Evolutionary conservation across 371 early-diverging fungal species (phyloP).

Genomic region (Mortierella sp.): DNA sequence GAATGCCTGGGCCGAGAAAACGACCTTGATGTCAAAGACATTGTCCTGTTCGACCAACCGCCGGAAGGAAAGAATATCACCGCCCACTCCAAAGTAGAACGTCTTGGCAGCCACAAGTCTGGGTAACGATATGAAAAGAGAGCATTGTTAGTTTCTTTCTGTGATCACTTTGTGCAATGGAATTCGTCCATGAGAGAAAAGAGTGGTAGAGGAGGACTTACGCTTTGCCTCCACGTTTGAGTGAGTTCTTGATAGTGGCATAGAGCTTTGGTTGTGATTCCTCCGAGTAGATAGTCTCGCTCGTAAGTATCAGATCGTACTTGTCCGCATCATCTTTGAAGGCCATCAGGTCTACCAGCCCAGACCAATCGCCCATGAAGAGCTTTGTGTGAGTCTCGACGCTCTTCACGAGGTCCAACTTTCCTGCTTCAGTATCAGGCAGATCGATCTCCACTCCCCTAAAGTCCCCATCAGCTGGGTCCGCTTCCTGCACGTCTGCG

Average conservation of each 20-base stretch:
- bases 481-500: constrained; percentile 56
- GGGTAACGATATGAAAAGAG: constrained; percentile 3
- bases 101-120: constrained; percentile 93
- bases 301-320: constrained; percentile 91
- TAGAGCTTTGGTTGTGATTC: constrained; percentile 71
- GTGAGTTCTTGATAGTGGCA: constrained; percentile 69
- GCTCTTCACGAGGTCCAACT: constrained; percentile 55
- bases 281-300: constrained; percentile 92
- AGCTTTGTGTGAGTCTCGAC: constrained; percentile 63
- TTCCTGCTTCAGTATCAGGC: constrained; percentile 49
- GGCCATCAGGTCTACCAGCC: constrained; percentile 43
- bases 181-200: too few relatives aligned
- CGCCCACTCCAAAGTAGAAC: constrained; percentile 92
- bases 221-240: constrained; percentile 74
- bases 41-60: constrained; percentile 68
- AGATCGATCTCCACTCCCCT: constrained; percentile 42
- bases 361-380: constrained; percentile 81
- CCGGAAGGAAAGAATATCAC: constrained; percentile 79
- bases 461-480: constrained; percentile 64
- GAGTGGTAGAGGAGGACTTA: constrained; percentile 54
- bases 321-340: constrained; percentile 56
- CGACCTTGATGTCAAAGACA: constrained; percentile 66
- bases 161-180: too few relatives aligned
- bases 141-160: too few relatives aligned
- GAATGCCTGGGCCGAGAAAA: constrained; percentile 66